phyloP scores from a whole-genome alignment of 768 basidiomycete species.

The Kwoniella heveanensis region DNA sequence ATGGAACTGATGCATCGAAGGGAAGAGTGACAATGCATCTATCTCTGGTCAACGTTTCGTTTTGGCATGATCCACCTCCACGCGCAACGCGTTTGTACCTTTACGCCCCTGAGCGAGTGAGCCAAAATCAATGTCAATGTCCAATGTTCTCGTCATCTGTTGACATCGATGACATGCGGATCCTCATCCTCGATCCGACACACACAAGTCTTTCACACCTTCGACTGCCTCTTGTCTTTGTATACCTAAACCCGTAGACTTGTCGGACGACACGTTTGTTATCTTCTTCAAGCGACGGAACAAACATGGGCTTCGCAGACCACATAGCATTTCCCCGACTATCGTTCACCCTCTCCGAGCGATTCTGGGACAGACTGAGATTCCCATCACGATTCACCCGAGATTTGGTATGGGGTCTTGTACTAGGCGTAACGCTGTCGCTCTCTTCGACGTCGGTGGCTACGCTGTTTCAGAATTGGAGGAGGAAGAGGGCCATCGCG shows the following conservation, averaged over 20 bases:
- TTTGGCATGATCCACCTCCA: neutral
- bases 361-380: constrained; percentile 31
- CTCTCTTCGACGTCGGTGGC: constrained; percentile 69
- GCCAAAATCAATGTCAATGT: neutral
- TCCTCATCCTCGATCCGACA: no score
- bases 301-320: constrained; percentile 17
- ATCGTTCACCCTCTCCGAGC: neutral
- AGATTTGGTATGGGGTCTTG: constrained; percentile 60
- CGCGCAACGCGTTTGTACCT: neutral
- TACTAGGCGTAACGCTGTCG: constrained; percentile 77
- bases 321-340: constrained; percentile 6
- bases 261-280: no score
- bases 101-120: neutral
- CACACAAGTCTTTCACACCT: neutral
- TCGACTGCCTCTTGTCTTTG: neutral
- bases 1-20: no score
- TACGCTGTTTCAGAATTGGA: constrained; percentile 62
- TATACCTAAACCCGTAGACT: no score
- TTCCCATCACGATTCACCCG: constrained; percentile 37
- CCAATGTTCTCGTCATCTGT: neutral
- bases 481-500: constrained; percentile 52
- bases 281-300: no score
- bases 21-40: no score
- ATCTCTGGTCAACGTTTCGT: neutral
- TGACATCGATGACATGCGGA: no score